phyloP scores from a whole-genome alignment of 176 grass and related monocot species.

The Oryza meyeriana region DNA sequence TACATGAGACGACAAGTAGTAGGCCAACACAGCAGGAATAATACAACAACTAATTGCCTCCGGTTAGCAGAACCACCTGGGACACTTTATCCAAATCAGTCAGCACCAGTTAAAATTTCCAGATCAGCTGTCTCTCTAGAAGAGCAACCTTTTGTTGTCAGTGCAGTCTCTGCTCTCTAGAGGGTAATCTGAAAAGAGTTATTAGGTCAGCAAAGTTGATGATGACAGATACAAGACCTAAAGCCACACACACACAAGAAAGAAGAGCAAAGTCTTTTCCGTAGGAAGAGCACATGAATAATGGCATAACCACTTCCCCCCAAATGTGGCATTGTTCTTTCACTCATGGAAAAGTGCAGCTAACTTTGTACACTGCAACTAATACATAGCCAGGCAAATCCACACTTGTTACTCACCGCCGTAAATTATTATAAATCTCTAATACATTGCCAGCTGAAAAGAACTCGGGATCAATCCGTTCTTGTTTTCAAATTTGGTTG shows the following conservation, averaged over 20 bases:
- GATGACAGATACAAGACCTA: background rate
- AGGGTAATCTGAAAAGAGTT: background rate
- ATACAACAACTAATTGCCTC: background rate
- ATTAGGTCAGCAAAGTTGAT: constrained; percentile 42
- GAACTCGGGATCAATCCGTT: background rate
- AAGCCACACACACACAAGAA: background rate
- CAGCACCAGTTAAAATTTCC: background rate
- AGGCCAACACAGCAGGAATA: background rate
- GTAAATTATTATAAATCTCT: too few species aligned
- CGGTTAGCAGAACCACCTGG: background rate
- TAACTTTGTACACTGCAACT: background rate
- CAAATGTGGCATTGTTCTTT: background rate
- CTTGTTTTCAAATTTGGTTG: background rate
- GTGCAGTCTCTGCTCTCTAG: background rate
- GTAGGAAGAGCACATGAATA: background rate
- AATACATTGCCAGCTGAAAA: too few species aligned
- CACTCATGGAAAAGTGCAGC: background rate
- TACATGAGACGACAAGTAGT: background rate
- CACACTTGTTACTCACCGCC: too few species aligned
- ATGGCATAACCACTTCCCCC: constrained; percentile 8
- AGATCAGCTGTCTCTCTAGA: background rate
- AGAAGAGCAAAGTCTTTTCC: background rate
- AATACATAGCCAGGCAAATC: background rate
- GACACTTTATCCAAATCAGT: background rate
- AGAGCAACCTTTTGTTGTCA: background rate